These are phyloP conservation scores for Microstegium vimineum DNA, from an alignment of 176 grass and related monocot species.

Conservation along the genomic window DNA sequence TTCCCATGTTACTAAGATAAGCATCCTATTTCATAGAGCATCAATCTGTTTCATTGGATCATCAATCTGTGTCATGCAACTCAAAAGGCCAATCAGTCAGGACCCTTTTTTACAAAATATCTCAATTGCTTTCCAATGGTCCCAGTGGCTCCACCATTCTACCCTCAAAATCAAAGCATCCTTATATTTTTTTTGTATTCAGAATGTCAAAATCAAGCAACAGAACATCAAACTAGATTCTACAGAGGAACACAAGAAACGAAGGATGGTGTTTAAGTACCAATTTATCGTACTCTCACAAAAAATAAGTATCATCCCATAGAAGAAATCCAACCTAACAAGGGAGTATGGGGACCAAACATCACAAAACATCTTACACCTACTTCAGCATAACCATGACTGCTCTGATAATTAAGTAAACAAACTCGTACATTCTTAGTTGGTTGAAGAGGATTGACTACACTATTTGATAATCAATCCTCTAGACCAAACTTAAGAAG, in stretches of 20 bases:
- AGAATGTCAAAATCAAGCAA: slow-evolving; percentile 16
- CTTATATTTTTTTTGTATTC: not conserved
- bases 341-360: slow-evolving; percentile 15
- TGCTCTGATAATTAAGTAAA: not conserved
- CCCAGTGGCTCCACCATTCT: not conserved
- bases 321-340: slow-evolving; percentile 4
- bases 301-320: not conserved
- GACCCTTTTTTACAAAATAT: not conserved
- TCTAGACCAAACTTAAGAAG: slow-evolving; percentile 18
- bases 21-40: not conserved
- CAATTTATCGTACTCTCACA: not conserved
- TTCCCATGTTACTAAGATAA: not conserved
- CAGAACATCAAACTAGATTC: not conserved
- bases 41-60: not conserved
- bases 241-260: slow-evolving; percentile 4
- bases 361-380: not conserved
- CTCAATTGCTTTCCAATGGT: not conserved
- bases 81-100: not conserved
- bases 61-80: not conserved
- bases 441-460: slow-evolving; percentile 15
- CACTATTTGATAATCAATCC: not conserved
- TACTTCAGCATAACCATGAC: slow-evolving; percentile 2
- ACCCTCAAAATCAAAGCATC: not conserved
- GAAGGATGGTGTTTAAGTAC: slow-evolving; percentile 16
- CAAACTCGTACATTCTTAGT: slow-evolving; percentile 7